Evolutionary conservation across 371 early-diverging fungal species (phyloP).

Genomic region (Actinomucor elegans): DNA sequence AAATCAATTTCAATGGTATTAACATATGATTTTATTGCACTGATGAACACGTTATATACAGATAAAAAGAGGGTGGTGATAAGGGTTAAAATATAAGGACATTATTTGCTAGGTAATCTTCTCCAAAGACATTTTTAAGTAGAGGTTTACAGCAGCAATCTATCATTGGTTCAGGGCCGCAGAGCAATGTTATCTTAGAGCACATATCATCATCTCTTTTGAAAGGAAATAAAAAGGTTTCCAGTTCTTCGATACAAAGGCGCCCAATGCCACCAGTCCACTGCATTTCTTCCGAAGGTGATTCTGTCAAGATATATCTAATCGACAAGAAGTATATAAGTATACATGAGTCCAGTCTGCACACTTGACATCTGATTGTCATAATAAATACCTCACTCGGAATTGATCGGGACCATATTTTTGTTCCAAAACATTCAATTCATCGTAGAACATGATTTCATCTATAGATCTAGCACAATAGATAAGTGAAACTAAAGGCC

Average conservation of each 20-base stretch:
- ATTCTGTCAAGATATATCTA: constrained; percentile 29
- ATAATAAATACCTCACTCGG: constrained; percentile 60
- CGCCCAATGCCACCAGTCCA: constrained; percentile 72
- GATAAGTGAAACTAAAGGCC: constrained; percentile 79
- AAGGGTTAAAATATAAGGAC: constrained; percentile 7
- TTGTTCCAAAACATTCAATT: constrained; percentile 70
- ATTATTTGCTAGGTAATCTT: neutral
- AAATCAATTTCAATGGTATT: neutral
- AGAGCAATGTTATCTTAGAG: constrained; percentile 71
- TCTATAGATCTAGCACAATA: constrained; percentile 82
- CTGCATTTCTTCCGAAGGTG: constrained; percentile 6
- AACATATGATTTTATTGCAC: no score
- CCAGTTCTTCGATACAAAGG: constrained; percentile 63
- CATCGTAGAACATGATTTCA: constrained; percentile 82
- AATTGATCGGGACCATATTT: constrained; percentile 68
- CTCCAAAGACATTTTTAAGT: constrained; percentile 4
- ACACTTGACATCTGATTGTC: no score
- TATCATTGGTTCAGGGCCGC: constrained; percentile 82
- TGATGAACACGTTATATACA: no score
- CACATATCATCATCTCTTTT: constrained; percentile 42
- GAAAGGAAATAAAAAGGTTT: constrained; percentile 61
- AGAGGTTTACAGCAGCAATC: constrained; percentile 3
- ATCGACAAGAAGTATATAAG: constrained; percentile 78
- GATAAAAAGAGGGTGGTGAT: no score
- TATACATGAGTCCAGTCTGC: neutral